Evolutionary conservation across 164 flowering plant genomes (phyloP).

Genomic region (Magnolia changhungtana): DNA sequence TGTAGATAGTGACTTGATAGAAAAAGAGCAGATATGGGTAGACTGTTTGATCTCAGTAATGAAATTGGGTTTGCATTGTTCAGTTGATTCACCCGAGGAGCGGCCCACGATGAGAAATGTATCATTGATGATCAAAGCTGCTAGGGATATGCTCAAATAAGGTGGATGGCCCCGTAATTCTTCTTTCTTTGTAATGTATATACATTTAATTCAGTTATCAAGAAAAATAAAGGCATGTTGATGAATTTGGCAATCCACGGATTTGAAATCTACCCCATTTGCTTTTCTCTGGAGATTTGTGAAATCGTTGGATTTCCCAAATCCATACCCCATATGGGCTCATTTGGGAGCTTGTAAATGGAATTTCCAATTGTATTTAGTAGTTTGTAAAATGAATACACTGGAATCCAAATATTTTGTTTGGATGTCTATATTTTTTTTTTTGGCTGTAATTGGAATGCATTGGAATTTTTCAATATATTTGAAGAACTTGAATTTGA

Average conservation of each 20-base stretch:
- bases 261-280: too few species aligned
- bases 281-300: not conserved
- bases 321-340: too few species aligned
- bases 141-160: slow-evolving; percentile 7
- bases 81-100: not conserved
- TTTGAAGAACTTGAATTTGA: too few species aligned
- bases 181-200: not conserved
- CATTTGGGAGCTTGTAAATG: too few species aligned
- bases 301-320: not conserved
- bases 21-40: not conserved
- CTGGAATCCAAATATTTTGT: too few species aligned
- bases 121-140: not conserved
- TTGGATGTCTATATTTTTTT: too few species aligned
- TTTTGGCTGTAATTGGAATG: too few species aligned
- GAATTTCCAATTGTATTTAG: too few species aligned
- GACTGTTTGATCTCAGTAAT: slow-evolving; percentile 3
- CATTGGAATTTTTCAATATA: too few species aligned
- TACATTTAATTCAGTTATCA: not conserved
- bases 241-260: too few species aligned
- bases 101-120: slow-evolving; percentile 7
- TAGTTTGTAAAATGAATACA: too few species aligned
- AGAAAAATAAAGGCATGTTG: not conserved
- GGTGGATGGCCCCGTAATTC: not conserved
- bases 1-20: not conserved
- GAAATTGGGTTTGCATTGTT: slow-evolving; percentile 3